Percentiles rank a stretch among this genome's conserved stretches.
Conservation (phyloP, 345 rosid species). For the Fremontodendron californicum region DNA sequence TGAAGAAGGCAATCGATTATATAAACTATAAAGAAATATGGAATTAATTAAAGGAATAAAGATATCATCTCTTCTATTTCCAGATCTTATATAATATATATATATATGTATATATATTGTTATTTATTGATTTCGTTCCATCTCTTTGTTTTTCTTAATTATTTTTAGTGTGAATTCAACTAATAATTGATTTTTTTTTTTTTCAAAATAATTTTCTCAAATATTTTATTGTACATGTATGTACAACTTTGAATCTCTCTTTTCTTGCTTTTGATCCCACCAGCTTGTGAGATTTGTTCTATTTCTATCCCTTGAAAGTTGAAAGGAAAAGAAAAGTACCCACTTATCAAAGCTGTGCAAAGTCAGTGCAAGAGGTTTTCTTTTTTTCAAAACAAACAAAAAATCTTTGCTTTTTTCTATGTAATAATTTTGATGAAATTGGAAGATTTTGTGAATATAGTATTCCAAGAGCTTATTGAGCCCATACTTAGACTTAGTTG, state of each 20-base stretch:
- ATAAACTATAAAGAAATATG: too few species aligned
- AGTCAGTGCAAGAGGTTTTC: neutral
- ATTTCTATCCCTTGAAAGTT: neutral
- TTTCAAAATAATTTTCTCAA: neutral
- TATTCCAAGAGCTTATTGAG: neutral
- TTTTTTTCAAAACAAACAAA: too few species aligned
- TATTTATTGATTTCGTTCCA: too few species aligned
- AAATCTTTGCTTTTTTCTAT: neutral
- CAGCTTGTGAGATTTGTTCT: too few species aligned
- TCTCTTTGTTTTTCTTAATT: too few species aligned
- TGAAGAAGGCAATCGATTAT: too few species aligned
- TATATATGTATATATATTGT: too few species aligned
- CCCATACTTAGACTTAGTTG: slow-evolving; percentile 29
- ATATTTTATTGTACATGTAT: neutral
- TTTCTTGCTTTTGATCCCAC: neutral
- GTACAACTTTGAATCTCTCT: neutral
- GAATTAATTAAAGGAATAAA: too few species aligned
- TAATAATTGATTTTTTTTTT: neutral
- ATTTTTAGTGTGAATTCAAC: too few species aligned
- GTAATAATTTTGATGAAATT: neutral
- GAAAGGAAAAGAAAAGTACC: too few species aligned
- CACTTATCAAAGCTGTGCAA: neutral
- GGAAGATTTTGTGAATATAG: neutral
- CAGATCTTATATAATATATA: too few species aligned
- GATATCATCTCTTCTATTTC: too few species aligned